A percentile compares a stretch with the other conserved stretches of the same genome.
Evolutionary conservation across 106 monocot genomes (phyloP).

Genomic region (Dactylorhiza incarnata): DNA sequence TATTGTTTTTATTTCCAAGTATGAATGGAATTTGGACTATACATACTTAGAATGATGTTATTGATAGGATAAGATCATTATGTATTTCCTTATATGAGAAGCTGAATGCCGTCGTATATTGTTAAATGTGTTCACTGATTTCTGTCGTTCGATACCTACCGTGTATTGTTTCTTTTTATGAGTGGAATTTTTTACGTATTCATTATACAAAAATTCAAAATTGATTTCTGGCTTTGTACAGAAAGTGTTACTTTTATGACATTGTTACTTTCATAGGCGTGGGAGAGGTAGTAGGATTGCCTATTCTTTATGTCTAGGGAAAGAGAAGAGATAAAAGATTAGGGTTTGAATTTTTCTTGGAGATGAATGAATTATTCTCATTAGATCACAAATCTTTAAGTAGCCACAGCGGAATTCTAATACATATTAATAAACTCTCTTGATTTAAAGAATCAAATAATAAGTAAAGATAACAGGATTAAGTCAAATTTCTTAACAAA

Average conservation of each 20-base stretch:
- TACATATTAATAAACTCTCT: too few species aligned
- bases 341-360: too few species aligned
- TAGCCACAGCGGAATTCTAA: too few species aligned
- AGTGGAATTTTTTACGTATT: too few species aligned
- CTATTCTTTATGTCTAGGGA: neutral
- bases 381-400: too few species aligned
- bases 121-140: neutral
- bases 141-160: too few species aligned
- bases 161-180: too few species aligned
- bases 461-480: too few species aligned
- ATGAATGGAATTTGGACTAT: neutral
- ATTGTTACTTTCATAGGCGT: neutral
- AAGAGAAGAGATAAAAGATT: too few species aligned
- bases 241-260: neutral
- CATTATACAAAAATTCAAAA: neutral
- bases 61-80: neutral
- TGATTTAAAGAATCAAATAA: too few species aligned
- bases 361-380: too few species aligned
- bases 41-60: neutral
- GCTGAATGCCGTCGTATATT: neutral
- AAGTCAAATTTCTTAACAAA: too few species aligned
- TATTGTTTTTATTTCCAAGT: neutral
- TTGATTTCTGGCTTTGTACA: neutral
- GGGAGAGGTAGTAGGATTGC: neutral
- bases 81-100: neutral